phyloP scores from a whole-genome alignment of 2,329 filamentous ascomycete genomes.

The Cryphonectria radicalis region DNA sequence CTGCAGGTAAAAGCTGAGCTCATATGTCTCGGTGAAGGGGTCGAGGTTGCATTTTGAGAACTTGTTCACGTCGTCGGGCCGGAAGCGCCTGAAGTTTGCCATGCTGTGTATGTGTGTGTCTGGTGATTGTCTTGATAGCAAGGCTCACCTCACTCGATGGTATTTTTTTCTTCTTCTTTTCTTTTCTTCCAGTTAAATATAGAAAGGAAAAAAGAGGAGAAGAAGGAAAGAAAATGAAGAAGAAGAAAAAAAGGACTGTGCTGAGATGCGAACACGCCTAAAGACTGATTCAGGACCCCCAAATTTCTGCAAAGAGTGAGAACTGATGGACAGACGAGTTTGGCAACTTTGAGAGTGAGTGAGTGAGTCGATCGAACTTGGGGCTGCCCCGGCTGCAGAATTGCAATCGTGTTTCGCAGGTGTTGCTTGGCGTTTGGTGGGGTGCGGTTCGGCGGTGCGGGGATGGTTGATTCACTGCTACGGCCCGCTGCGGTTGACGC shows the following conservation, averaged over 20 bases:
- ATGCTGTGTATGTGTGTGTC: slow-evolving; percentile 48
- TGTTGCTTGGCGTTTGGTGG: background rate
- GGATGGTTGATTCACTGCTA: too few species aligned
- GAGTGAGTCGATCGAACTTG: background rate
- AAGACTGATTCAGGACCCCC: background rate
- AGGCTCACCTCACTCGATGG: background rate
- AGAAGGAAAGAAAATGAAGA: background rate
- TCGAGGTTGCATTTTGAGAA: slow-evolving; percentile 96
- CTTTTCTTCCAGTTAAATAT: background rate
- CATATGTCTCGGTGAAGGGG: slow-evolving; percentile 96
- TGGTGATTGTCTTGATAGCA: background rate
- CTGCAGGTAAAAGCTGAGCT: slow-evolving; percentile 91
- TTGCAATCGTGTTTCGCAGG: background rate
- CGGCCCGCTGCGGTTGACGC: too few species aligned
- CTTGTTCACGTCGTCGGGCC: slow-evolving; percentile 80
- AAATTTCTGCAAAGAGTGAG: background rate
- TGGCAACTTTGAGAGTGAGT: background rate
- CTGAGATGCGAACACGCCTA: background rate
- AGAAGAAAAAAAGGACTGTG: background rate
- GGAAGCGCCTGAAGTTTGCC: slow-evolving; percentile 86
- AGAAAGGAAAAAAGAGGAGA: background rate
- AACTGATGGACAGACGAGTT: background rate
- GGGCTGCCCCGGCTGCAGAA: background rate
- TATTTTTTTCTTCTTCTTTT: background rate
- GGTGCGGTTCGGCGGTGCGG: background rate